A percentile compares a stretch with the other conserved stretches of the same genome.
phyloP scores from a whole-genome alignment of 805 yeast genomes.

The Cyberlindnera veronae region DNA sequence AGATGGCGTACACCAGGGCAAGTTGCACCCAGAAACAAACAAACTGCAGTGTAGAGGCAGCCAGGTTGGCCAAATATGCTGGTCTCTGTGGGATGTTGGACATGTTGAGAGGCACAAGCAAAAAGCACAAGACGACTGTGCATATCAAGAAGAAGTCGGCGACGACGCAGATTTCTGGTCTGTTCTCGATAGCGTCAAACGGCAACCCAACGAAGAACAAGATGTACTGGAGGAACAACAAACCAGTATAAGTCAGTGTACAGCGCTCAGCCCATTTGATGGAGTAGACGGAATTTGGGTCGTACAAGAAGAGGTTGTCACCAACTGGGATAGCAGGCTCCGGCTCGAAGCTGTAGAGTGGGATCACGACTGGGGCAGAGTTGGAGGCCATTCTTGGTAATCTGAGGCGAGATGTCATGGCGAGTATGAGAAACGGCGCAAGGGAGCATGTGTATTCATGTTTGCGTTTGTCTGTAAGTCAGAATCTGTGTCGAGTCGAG shows the following conservation, averaged over 20 bases:
- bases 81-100: constrained; percentile 7
- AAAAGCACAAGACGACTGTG: constrained; percentile 10
- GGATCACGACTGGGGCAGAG: background rate
- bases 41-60: constrained; percentile 4
- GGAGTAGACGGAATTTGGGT: constrained; percentile 6
- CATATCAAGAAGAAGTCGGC: constrained; percentile 8
- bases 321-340: constrained; percentile 1
- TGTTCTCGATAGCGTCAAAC: constrained; percentile 18
- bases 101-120: constrained; percentile 8
- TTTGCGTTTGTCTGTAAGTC: too few species aligned
- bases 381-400: too few species aligned
- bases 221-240: constrained; percentile 15
- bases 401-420: too few species aligned
- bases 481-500: too few species aligned
- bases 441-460: too few species aligned
- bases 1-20: background rate
- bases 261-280: constrained; percentile 1
- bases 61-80: constrained; percentile 4
- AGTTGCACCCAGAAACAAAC: constrained; percentile 1
- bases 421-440: too few species aligned
- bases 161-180: constrained; percentile 18
- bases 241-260: constrained; percentile 1
- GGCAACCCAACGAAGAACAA: constrained; percentile 14
- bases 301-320: constrained; percentile 6
- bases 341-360: background rate